These are phyloP conservation scores for Plenodomus lindquistii DNA, from an alignment of 2,329 filamentous ascomycete species.

Conservation along the genomic window DNA sequence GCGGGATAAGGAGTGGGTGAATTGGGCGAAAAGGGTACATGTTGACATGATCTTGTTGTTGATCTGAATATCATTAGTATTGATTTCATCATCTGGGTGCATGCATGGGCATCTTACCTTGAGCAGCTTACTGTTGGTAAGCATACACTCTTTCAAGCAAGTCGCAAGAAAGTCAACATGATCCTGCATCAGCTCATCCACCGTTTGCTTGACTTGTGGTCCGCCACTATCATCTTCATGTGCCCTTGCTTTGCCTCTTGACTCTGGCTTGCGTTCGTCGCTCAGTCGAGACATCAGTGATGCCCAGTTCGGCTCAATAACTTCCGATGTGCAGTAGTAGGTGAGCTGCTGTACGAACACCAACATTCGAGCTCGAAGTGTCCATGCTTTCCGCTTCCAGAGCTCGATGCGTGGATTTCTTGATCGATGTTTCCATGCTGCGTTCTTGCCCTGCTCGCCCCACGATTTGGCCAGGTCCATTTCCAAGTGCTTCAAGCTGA, in stretches of 20 bases:
- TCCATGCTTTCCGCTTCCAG: constrained; percentile 94
- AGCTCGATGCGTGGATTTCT: constrained; percentile 74
- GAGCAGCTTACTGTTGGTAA: constrained; percentile 93
- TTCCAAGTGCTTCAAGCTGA: constrained; percentile 88
- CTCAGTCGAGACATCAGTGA: constrained; percentile 86
- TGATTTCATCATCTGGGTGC: background rate
- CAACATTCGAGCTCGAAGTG: constrained; percentile 87
- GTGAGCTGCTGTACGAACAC: constrained; percentile 96
- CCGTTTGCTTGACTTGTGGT: constrained; percentile 68
- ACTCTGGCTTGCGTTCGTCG: constrained; percentile 55
- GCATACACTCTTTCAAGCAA: constrained; percentile 97
- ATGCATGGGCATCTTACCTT: constrained; percentile 61
- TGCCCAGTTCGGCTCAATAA: constrained; percentile 97
- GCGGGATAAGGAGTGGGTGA: constrained; percentile 82
- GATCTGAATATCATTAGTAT: constrained; percentile 62
- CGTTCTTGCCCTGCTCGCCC: constrained; percentile 82
- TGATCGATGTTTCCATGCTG: constrained; percentile 81
- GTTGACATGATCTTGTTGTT: constrained; percentile 97
- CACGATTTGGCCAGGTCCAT: constrained; percentile 83
- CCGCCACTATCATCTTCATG: constrained; percentile 41
- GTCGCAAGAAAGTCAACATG: constrained; percentile 98
- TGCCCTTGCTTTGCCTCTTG: constrained; percentile 46
- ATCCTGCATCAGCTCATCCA: constrained; percentile 98
- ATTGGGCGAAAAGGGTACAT: constrained; percentile 90
- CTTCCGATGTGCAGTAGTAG: constrained; percentile 95